phyloP scores from a whole-genome alignment of 2,329 filamentous ascomycete species.

The Aspergillus sp. region DNA sequence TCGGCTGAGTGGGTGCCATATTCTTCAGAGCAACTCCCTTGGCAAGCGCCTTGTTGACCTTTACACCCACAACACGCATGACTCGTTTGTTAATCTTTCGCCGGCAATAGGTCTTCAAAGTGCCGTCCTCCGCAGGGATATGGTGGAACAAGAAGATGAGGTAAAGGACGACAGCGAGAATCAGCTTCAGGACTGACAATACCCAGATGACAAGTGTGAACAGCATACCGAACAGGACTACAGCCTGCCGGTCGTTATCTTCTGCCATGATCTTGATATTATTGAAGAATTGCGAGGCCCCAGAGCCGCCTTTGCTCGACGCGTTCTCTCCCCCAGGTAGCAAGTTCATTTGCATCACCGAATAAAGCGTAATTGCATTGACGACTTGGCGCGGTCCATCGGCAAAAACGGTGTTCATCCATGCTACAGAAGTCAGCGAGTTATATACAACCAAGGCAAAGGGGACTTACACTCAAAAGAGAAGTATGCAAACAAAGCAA shows the following conservation, averaged over 20 bases:
- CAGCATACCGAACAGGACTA: slow-evolving; percentile 84
- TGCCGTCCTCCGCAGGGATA: slow-evolving; percentile 76
- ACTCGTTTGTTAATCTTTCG: slow-evolving; percentile 86
- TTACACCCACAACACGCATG: slow-evolving; percentile 75
- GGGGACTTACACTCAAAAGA: slow-evolving; percentile 55
- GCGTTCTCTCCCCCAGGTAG: slow-evolving; percentile 55
- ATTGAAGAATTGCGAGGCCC: slow-evolving; percentile 71
- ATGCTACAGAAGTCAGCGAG: slow-evolving; percentile 52
- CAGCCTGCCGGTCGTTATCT: slow-evolving; percentile 69
- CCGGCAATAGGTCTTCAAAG: slow-evolving; percentile 78
- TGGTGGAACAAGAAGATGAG: slow-evolving; percentile 88
- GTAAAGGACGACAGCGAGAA: slow-evolving; percentile 74
- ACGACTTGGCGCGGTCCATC: slow-evolving; percentile 88
- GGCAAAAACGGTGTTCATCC: slow-evolving; percentile 83
- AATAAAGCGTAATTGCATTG: slow-evolving; percentile 83
- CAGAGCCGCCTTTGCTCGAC: slow-evolving; percentile 54
- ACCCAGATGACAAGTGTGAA: slow-evolving; percentile 90
- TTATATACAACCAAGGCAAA: not conserved
- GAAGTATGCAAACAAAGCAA: slow-evolving; percentile 89
- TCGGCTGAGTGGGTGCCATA: slow-evolving; percentile 44
- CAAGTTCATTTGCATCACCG: slow-evolving; percentile 72
- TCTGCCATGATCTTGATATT: slow-evolving; percentile 72
- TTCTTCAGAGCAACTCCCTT: slow-evolving; percentile 62
- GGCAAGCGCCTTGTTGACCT: slow-evolving; percentile 82
- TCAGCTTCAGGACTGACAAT: slow-evolving; percentile 67